Evolutionary conservation across 106 monocot species (phyloP).

Genomic region (Allium cepa): DNA sequence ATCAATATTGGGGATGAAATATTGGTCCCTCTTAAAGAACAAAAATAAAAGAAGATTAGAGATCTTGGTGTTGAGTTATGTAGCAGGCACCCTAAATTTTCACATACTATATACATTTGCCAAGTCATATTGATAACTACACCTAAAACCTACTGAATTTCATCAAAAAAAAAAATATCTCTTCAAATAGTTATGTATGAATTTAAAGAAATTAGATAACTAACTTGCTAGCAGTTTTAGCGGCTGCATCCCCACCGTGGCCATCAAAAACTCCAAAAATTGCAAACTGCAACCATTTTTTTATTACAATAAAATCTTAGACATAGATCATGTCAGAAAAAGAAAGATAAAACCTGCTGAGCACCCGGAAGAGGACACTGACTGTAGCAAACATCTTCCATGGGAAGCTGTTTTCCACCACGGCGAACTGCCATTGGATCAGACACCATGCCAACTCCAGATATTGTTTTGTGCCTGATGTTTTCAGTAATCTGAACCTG

Average conservation of each 20-base stretch:
- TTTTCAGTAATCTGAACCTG: slow-evolving; percentile 54
- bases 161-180: too few species aligned
- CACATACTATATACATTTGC: too few species aligned
- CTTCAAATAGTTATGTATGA: too few species aligned
- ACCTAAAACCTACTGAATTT: neutral
- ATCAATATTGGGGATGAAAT: too few species aligned
- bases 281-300: slow-evolving; percentile 66
- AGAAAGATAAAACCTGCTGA: slow-evolving; percentile 44
- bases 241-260: slow-evolving; percentile 88
- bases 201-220: slow-evolving; percentile 20
- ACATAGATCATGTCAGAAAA: neutral
- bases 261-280: slow-evolving; percentile 91
- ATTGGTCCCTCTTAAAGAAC: too few species aligned
- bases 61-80: too few species aligned
- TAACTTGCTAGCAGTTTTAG: slow-evolving; percentile 73
- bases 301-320: slow-evolving; percentile 9
- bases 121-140: too few species aligned
- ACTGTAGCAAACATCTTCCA: slow-evolving; percentile 75
- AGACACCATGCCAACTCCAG: slow-evolving; percentile 75
- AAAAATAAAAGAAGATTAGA: too few species aligned
- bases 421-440: slow-evolving; percentile 80
- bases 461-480: slow-evolving; percentile 22
- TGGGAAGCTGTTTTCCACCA: slow-evolving; percentile 76
- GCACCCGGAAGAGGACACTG: slow-evolving; percentile 74
- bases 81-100: too few species aligned